Conservation (phyloP, 768 basidiomycete species). For the Mycena haematopus region DNA sequence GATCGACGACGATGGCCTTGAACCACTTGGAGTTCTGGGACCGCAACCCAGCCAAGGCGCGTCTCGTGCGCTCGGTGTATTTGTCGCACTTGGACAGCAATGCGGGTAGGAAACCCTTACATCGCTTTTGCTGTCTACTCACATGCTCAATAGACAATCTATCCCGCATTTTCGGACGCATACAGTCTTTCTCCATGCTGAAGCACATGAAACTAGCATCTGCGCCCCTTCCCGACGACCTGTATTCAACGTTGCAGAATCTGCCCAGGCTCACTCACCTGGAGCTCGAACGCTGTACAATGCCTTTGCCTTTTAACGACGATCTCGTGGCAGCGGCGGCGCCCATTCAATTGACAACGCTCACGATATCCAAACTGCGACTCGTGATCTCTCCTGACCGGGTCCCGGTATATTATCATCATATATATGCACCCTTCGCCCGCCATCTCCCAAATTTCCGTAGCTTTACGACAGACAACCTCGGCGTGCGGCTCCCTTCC, state of each 20-base stretch:
- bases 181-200: conserved; percentile 15
- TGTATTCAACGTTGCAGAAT: conserved; percentile 13
- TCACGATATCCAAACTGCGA: conserved; percentile 13
- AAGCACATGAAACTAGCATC: background rate
- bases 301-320: conserved; percentile 1
- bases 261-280: conserved; percentile 15
- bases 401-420: no score
- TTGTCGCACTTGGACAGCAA: background rate
- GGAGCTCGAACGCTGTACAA: background rate
- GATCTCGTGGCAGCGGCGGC: background rate
- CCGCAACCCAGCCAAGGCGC: background rate
- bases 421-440: no score
- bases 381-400: background rate
- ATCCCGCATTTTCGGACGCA: conserved; percentile 6
- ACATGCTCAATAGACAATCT: background rate
- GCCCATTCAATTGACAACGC: conserved; percentile 6
- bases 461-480: conserved; percentile 3
- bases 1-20: background rate
- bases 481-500: conserved; percentile 16
- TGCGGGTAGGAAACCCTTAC: background rate
- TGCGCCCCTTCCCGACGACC: background rate
- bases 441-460: conserved; percentile 12
- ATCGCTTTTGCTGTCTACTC: background rate
- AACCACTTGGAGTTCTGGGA: conserved; percentile 19
- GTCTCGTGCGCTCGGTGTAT: conserved; percentile 11